Evolutionary conservation across 2,329 filamentous ascomycete species (phyloP).

Genomic region (Stagonosporopsis cucurbitacearum): DNA sequence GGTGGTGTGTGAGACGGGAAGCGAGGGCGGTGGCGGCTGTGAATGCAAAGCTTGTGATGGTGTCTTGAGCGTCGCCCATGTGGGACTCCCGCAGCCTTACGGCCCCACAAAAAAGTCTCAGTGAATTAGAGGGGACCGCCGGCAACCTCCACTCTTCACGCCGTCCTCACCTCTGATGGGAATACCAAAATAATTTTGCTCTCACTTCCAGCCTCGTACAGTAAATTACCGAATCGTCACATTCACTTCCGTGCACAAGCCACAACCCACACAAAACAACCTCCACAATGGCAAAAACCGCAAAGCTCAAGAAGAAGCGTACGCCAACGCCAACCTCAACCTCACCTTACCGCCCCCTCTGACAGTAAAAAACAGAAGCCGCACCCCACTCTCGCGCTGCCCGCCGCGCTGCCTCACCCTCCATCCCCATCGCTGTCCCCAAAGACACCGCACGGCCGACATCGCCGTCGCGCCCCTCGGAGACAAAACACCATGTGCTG

Average conservation of each 20-base stretch:
- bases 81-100: conserved; percentile 12
- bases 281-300: conserved; percentile 53
- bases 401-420: conserved; percentile 72
- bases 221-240: neutral
- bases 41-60: conserved; percentile 22
- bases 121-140: neutral
- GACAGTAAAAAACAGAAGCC: conserved; percentile 53
- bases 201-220: neutral
- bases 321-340: conserved; percentile 8
- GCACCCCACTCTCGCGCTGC: conserved; percentile 77
- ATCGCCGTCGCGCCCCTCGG: conserved; percentile 21
- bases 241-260: neutral
- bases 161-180: too few relatives aligned
- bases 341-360: conserved; percentile 14
- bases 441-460: conserved; percentile 51
- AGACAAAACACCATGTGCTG: conserved; percentile 61
- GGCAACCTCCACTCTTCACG: neutral
- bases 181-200: neutral
- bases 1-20: conserved; percentile 12
- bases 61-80: conserved; percentile 8
- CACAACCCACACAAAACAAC: neutral
- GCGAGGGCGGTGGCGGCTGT: conserved; percentile 24
- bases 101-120: conserved; percentile 14
- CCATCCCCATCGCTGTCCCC: conserved; percentile 71
- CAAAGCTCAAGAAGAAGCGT: conserved; percentile 56